Evolutionary conservation across 352 stramenopile species (phyloP).

Genomic region (Globisporangium uncinulatum): DNA sequence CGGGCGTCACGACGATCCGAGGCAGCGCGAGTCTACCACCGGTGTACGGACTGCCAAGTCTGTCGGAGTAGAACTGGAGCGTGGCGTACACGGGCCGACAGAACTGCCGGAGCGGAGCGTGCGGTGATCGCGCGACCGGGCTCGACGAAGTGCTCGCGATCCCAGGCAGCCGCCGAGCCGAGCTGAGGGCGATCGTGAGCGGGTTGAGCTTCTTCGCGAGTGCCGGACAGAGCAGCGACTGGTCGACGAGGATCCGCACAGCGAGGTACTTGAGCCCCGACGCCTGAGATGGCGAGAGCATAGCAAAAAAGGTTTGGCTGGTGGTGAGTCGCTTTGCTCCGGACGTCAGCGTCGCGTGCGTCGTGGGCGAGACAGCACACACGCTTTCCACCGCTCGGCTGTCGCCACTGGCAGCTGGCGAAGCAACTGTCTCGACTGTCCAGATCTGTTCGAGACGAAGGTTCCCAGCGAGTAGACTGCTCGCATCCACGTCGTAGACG

Average conservation of each 20-base stretch:
- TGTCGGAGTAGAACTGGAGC: slow-evolving; percentile 45
- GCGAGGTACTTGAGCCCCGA: slow-evolving; percentile 35
- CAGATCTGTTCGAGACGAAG: slow-evolving; percentile 48
- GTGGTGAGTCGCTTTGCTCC: slow-evolving; percentile 1
- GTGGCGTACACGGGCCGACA: slow-evolving; percentile 58
- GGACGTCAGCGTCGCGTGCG: slow-evolving; percentile 3
- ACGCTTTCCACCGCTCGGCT: background rate
- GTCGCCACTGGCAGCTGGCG: background rate
- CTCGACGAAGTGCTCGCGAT: slow-evolving; percentile 13
- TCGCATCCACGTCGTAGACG: slow-evolving; percentile 60
- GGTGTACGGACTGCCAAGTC: slow-evolving; percentile 8
- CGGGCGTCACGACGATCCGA: slow-evolving; percentile 18
- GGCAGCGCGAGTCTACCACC: background rate
- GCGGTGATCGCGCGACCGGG: slow-evolving; percentile 22
- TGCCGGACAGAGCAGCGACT: slow-evolving; percentile 31
- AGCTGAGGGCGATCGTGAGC: slow-evolving; percentile 49
- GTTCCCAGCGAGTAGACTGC: slow-evolving; percentile 31
- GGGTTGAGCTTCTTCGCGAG: slow-evolving; percentile 56
- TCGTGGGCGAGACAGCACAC: slow-evolving; percentile 1
- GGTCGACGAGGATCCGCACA: slow-evolving; percentile 44
- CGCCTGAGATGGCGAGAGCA: slow-evolving; percentile 12
- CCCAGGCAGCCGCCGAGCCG: slow-evolving; percentile 43
- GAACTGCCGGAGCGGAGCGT: slow-evolving; percentile 28
- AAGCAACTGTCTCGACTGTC: background rate
- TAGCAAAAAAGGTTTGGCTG: slow-evolving; percentile 24